Conservation (phyloP, 495 filamentous ascomycete species). For the Aspergillus incahuasiensis region DNA sequence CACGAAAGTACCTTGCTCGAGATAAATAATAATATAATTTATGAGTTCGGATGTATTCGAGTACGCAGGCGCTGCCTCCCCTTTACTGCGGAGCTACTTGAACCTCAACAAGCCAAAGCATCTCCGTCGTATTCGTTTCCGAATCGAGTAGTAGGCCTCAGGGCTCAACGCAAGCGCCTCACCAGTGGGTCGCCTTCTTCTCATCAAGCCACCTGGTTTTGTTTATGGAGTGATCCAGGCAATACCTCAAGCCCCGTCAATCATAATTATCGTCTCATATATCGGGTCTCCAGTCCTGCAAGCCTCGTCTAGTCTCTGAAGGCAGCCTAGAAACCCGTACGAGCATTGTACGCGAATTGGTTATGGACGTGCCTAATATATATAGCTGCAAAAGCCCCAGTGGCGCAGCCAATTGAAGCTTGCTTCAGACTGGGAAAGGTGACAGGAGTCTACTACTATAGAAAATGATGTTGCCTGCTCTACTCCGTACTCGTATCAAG, state of each 20-base stretch:
- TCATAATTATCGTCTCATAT: too few species aligned
- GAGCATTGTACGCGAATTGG: too few species aligned
- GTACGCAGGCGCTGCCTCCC: neutral
- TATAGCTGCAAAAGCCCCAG: too few species aligned
- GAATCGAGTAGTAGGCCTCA: neutral
- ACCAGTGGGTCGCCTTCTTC: neutral
- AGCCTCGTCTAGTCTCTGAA: too few species aligned
- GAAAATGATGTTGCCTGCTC: neutral
- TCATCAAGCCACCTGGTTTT: slow-evolving; percentile 1
- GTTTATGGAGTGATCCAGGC: neutral
- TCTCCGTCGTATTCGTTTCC: slow-evolving; percentile 7
- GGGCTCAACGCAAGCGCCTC: neutral
- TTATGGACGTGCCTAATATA: neutral
- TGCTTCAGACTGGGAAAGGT: too few species aligned
- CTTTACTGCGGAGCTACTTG: neutral
- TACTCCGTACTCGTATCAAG: neutral
- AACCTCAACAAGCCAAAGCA: neutral
- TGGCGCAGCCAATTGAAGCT: neutral
- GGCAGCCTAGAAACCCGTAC: too few species aligned
- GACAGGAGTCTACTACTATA: neutral
- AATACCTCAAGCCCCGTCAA: too few species aligned
- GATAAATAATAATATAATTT: too few species aligned
- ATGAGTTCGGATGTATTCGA: neutral
- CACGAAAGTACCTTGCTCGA: too few species aligned
- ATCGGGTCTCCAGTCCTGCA: too few species aligned